A percentile compares a stretch with the other conserved stretches of the same genome.
Evolutionary conservation across 2,329 filamentous ascomycete genomes (phyloP).

Genomic region (Curvularia spicifera): DNA sequence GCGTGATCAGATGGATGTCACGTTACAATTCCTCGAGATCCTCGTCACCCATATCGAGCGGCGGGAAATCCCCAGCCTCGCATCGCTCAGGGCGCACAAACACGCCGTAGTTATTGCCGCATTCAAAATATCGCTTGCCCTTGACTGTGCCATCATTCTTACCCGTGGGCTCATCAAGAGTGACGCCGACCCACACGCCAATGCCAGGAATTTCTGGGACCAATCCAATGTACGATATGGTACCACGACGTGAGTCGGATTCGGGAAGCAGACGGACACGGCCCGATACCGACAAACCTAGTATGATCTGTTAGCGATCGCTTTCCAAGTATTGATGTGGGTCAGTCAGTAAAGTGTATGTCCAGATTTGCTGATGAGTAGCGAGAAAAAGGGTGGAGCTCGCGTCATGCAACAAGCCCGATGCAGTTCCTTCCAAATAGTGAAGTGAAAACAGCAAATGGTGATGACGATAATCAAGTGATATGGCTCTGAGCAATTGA

Average conservation of each 20-base stretch:
- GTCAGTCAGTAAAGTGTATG: slow-evolving; percentile 2
- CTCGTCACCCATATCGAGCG: slow-evolving; percentile 59
- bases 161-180: slow-evolving; percentile 78
- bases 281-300: slow-evolving; percentile 37
- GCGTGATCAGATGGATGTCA: neutral
- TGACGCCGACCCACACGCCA: slow-evolving; percentile 72
- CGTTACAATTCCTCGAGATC: slow-evolving; percentile 68
- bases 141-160: slow-evolving; percentile 80
- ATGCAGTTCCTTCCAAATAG: neutral
- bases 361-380: slow-evolving; percentile 2
- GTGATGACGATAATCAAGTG: neutral
- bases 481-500: neutral
- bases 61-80: slow-evolving; percentile 75
- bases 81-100: slow-evolving; percentile 81
- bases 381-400: neutral
- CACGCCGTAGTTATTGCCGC: slow-evolving; percentile 72
- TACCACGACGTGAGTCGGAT: slow-evolving; percentile 72
- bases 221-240: slow-evolving; percentile 73
- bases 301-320: slow-evolving; percentile 7
- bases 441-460: neutral
- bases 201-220: slow-evolving; percentile 75
- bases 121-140: slow-evolving; percentile 73
- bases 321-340: slow-evolving; percentile 1
- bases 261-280: slow-evolving; percentile 58
- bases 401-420: neutral